Base-by-base conservation (phyloP, 305 asterid genomes). In the Solanum hybrid region DNA sequence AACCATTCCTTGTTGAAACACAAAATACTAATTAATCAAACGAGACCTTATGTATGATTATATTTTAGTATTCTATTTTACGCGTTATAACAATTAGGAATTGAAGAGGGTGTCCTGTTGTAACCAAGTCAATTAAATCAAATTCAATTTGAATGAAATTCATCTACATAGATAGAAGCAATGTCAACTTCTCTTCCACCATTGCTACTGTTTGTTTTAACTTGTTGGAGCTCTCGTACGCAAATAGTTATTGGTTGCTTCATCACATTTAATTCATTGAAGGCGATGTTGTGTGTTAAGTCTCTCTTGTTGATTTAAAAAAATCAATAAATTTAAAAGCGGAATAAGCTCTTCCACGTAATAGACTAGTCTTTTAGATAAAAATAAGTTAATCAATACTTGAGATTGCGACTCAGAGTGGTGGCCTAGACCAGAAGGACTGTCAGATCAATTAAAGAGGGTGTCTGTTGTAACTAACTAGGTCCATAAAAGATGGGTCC, bases 1-100 rank as follows among this genome's bases (percentile, higher is more conserved):
- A 92, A 73, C 98, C 98, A 45, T 95, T 95, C 91, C 90, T 95
- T 69, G 93, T 94, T 42, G 89, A 90, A 88, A 17, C 56, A 56
- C 78, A 34, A 64, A 86, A 86, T 6, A 19, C 84, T 19, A 26
- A 69, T 69, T 35, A 34, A 35, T 2, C 17, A 51, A n/a, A 31
- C 10, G 32, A 66, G 2, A 34, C 8, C 17, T 66, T 60, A 66
- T 22, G 4, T 35, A 78, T 78, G 51, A 35, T 78, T 35, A 78
- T 35, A 22, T 78, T 10, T 78, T 35, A 15, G 51, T 78, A 78
- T 35, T 3, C 5, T 77, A 19, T 34, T 9, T 77, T 19, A 77
- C 17, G 17, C 17, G 4, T 77, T 4, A 35, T 8, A 34, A 4
- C 29, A 22, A 75, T 31, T 77, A 19, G 29, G 7, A 34, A 77